Conservation (phyloP, 148 eudicot species). For the Mesembryanthemum crystallinum region DNA sequence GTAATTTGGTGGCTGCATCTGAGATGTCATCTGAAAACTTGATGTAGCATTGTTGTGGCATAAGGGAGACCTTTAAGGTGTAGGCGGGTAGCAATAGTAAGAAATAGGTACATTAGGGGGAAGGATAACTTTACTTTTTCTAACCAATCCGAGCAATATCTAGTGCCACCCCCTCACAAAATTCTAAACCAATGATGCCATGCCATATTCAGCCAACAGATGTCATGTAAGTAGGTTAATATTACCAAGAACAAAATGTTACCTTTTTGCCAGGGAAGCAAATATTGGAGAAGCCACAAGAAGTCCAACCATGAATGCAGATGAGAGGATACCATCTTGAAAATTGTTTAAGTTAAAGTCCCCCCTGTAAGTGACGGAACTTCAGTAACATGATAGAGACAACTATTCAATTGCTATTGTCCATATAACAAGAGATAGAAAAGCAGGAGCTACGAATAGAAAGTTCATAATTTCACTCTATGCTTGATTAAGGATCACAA, state of each 20-base stretch:
- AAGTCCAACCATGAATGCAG: constrained; percentile 99
- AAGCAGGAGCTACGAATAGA: neutral
- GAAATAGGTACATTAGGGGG: too few relatives aligned
- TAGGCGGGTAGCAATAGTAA: too few relatives aligned
- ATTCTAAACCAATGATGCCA: too few relatives aligned
- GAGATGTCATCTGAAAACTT: too few relatives aligned
- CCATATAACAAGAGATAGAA: neutral
- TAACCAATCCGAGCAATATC: too few relatives aligned
- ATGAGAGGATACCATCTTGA: constrained; percentile 85
- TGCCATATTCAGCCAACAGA: too few relatives aligned
- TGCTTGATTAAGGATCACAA: neutral
- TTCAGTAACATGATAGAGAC: neutral
- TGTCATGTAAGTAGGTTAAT: neutral
- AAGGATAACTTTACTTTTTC: too few relatives aligned
- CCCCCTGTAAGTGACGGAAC: constrained; percentile 45
- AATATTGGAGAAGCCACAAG: constrained; percentile 81
- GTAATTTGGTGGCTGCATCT: too few relatives aligned
- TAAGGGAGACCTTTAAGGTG: too few relatives aligned
- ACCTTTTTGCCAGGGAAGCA: constrained; percentile 78
- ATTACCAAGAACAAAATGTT: neutral
- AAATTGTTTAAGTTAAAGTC: constrained; percentile 70
- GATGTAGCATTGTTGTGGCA: too few relatives aligned
- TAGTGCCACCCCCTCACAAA: too few relatives aligned
- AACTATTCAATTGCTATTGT: neutral
- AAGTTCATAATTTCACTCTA: neutral